These are phyloP conservation scores for Candida argentea DNA, from an alignment of 805 yeast species.

Conservation along the genomic window DNA sequence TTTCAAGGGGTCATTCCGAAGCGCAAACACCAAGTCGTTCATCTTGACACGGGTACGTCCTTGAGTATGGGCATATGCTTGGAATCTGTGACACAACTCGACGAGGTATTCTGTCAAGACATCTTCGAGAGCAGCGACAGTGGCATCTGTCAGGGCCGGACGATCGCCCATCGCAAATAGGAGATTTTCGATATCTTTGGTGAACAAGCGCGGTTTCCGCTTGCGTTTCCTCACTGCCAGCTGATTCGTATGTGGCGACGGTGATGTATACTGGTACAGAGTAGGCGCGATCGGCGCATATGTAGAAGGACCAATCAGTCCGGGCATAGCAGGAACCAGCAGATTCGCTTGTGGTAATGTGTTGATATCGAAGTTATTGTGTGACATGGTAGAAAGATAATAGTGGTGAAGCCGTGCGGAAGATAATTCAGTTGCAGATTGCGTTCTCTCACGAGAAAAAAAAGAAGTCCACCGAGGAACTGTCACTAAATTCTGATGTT, in stretches of 20 bases:
- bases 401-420: no score
- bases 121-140: slow-evolving; percentile 30
- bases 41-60: slow-evolving; percentile 29
- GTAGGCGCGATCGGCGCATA: background rate
- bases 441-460: no score
- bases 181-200: slow-evolving; percentile 31
- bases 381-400: no score
- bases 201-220: slow-evolving; percentile 26
- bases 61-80: slow-evolving; percentile 25
- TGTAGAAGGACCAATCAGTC: no score
- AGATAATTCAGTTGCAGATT: no score
- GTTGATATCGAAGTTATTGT: no score
- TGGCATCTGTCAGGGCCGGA: slow-evolving; percentile 27
- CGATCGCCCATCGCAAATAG: slow-evolving; percentile 33
- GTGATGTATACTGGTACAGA: slow-evolving; percentile 3
- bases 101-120: slow-evolving; percentile 25
- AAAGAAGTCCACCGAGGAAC: no score
- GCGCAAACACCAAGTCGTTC: slow-evolving; percentile 32
- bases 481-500: no score
- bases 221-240: no score
- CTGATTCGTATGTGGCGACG: no score
- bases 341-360: no score
- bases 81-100: slow-evolving; percentile 23
- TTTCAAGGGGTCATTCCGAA: slow-evolving; percentile 32
- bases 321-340: no score